A percentile compares a stretch with the other conserved stretches of the same genome.
phyloP scores from a whole-genome alignment of 164 flowering plant species.

The Euptelea pleiosperma region DNA sequence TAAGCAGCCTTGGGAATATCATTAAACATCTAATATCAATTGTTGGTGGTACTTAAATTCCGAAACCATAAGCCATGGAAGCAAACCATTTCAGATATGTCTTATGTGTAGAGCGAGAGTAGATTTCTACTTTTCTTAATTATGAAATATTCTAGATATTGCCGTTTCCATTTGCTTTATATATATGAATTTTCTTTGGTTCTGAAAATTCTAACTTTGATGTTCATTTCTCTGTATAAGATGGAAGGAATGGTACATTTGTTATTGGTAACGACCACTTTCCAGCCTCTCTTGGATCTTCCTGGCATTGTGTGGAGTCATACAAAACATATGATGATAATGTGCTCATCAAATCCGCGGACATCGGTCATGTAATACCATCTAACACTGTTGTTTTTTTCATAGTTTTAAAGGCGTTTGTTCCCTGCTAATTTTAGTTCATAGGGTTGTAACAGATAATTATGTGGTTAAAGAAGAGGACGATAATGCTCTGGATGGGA shows the following conservation, averaged over 20 bases:
- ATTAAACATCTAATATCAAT: no score
- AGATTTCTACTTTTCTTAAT: no score
- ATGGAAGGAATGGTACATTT: slow-evolving; percentile 70
- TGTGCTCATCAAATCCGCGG: slow-evolving; percentile 83
- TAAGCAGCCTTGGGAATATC: no score
- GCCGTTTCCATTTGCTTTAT: no score
- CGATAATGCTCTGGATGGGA: slow-evolving; percentile 61
- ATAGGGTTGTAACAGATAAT: slow-evolving; percentile 52
- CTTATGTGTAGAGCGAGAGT: no score
- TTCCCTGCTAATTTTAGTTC: background rate
- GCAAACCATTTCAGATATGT: no score
- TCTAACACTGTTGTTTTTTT: background rate
- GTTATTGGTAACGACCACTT: slow-evolving; percentile 73
- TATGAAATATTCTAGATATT: no score
- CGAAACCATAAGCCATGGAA: no score
- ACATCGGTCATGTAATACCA: slow-evolving; percentile 74
- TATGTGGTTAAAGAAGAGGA: slow-evolving; percentile 80
- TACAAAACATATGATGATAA: slow-evolving; percentile 92
- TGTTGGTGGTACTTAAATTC: no score
- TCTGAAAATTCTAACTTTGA: background rate
- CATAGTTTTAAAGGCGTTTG: background rate
- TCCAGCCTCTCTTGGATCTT: slow-evolving; percentile 85
- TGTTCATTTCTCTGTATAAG: slow-evolving; percentile 35
- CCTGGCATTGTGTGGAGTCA: slow-evolving; percentile 85
- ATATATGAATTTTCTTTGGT: background rate